Percentiles rank a stretch among this genome's conserved stretches.
Evolutionary conservation across 2,329 filamentous ascomycete species (phyloP).

Genomic region (Penicillium sp.): DNA sequence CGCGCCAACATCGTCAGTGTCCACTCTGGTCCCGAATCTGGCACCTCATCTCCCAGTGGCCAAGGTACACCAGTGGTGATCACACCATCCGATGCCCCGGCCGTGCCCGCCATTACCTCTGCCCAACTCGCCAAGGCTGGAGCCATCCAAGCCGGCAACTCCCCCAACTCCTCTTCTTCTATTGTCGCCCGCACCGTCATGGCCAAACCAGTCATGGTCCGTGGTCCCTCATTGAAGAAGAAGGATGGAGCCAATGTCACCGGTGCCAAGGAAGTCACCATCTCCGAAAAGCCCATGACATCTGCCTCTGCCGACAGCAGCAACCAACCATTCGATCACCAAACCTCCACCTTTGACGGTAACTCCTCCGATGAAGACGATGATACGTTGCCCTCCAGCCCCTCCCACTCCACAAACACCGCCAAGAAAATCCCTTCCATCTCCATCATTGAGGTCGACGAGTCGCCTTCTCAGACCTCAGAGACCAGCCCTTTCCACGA

Average conservation of each 20-base stretch:
- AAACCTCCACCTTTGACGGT: constrained; percentile 34
- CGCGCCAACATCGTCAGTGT: constrained; percentile 94
- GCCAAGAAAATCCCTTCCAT: constrained; percentile 19
- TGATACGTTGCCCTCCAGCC: constrained; percentile 10
- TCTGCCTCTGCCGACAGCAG: constrained; percentile 18
- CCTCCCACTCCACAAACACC: constrained; percentile 22
- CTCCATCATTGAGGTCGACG: constrained; percentile 18
- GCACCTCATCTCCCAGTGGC: constrained; percentile 48
- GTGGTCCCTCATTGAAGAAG: constrained; percentile 34
- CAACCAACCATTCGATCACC: constrained; percentile 16
- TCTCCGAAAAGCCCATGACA: constrained; percentile 9
- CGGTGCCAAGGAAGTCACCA: constrained; percentile 1
- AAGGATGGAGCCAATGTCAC: constrained; percentile 28
- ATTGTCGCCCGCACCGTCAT: constrained; percentile 47
- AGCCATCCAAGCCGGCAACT: constrained; percentile 20
- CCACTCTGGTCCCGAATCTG: constrained; percentile 46
- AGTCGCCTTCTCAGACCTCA: background rate
- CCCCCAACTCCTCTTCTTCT: constrained; percentile 32
- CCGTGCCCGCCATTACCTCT: constrained; percentile 69
- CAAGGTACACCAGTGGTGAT: constrained; percentile 34
- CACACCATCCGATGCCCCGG: constrained; percentile 55
- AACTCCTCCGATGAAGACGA: constrained; percentile 36
- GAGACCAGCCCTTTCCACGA: constrained; percentile 29
- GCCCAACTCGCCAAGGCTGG: constrained; percentile 43
- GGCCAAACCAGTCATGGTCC: constrained; percentile 48